Conservation (phyloP, 2,329 filamentous ascomycete genomes). For the Macrophomina phaseolina region DNA sequence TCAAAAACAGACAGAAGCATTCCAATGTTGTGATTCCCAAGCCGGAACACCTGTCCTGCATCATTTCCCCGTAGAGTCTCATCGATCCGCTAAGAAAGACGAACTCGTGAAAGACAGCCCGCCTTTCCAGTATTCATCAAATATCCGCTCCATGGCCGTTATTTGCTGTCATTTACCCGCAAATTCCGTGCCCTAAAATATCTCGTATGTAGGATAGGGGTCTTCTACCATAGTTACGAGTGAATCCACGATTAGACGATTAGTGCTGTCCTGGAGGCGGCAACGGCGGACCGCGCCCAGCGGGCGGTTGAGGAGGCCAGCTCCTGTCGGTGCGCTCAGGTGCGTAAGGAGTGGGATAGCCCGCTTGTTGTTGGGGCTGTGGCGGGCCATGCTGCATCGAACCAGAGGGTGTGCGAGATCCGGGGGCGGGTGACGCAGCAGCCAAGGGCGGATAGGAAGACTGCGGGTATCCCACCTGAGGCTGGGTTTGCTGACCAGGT, state of each 20-base stretch:
- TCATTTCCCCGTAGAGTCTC: not conserved
- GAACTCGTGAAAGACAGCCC: not conserved
- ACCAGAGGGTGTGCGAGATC: slow-evolving; percentile 27
- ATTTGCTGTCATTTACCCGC: not conserved
- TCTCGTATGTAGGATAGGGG: slow-evolving; percentile 2
- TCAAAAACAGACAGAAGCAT: not conserved
- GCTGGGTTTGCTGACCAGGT: slow-evolving; percentile 31
- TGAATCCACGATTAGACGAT: not conserved
- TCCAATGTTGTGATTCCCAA: not conserved
- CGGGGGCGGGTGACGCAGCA: slow-evolving; percentile 28
- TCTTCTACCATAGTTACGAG: slow-evolving; percentile 20
- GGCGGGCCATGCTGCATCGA: slow-evolving; percentile 30
- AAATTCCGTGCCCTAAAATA: not conserved
- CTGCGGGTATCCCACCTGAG: slow-evolving; percentile 33
- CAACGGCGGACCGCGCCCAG: slow-evolving; percentile 12
- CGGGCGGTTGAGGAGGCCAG: slow-evolving; percentile 32
- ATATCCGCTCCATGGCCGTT: not conserved
- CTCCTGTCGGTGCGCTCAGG: slow-evolving; percentile 36
- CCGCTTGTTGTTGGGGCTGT: slow-evolving; percentile 26
- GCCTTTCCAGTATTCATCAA: not conserved
- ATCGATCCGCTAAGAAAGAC: not conserved
- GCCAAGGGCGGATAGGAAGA: slow-evolving; percentile 35
- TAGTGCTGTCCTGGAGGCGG: slow-evolving; percentile 23
- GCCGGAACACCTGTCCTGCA: not conserved
- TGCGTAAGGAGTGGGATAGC: slow-evolving; percentile 35